These are phyloP conservation scores for Populus davidiana DNA, from an alignment of 345 rosid genomes.

Conservation along the genomic window DNA sequence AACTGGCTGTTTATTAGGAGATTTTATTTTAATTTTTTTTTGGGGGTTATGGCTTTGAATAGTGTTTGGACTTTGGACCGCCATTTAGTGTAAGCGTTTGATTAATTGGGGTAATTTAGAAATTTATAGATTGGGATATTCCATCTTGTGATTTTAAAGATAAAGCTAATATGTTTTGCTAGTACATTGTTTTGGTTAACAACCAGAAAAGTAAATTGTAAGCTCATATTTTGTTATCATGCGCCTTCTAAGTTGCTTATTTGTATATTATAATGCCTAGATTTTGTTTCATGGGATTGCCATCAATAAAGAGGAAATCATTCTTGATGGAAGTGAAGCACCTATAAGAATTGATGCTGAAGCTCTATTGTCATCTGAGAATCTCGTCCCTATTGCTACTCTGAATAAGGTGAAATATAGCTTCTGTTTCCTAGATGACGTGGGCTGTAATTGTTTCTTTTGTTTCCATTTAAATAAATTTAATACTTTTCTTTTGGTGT, in stretches of 20 bases:
- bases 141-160: neutral
- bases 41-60: neutral
- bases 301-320: conserved; percentile 64
- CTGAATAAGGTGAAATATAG: conserved; percentile 62
- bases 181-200: neutral
- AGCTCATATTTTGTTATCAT: neutral
- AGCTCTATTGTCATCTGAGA: conserved; percentile 73
- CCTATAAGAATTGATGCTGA: conserved; percentile 81
- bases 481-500: conserved; percentile 2
- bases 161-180: neutral
- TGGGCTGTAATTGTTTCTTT: neutral
- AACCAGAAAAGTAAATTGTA: neutral
- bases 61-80: too few species aligned
- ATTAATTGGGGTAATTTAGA: neutral
- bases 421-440: neutral
- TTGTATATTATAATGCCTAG: conserved; percentile 30
- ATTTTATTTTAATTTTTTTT: too few species aligned
- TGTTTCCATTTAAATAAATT: neutral
- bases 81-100: neutral
- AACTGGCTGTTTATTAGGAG: neutral
- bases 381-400: conserved; percentile 67
- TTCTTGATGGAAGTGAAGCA: conserved; percentile 97
- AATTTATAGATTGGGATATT: neutral
- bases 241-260: neutral
- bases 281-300: conserved; percentile 82